Evolutionary conservation across 768 basidiomycete genomes (phyloP).

Genomic region (Xerocomellus chrysenteron): DNA sequence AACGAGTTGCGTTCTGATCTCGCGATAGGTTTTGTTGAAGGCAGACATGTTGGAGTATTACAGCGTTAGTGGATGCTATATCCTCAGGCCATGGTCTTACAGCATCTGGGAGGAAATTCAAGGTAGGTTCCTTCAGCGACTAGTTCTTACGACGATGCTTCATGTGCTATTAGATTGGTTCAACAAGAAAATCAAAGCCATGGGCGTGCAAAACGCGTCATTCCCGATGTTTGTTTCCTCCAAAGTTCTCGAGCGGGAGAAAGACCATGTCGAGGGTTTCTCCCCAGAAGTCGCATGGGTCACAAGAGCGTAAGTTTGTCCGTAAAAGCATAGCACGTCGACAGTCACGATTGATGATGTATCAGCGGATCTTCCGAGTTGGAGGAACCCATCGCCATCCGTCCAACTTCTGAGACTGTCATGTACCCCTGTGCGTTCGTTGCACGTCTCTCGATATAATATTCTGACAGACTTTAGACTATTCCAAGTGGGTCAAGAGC

Average conservation of each 20-base stretch:
- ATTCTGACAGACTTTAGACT: conserved; percentile 53
- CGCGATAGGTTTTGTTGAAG: conserved; percentile 85
- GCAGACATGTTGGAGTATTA: conserved; percentile 99
- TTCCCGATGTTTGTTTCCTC: conserved; percentile 98
- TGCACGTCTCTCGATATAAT: background rate
- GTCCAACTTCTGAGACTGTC: conserved; percentile 96
- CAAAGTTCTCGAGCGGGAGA: conserved; percentile 92
- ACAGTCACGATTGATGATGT: background rate
- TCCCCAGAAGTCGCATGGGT: conserved; percentile 99
- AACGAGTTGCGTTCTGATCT: conserved; percentile 4
- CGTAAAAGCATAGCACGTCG: background rate
- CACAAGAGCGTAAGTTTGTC: conserved; percentile 75
- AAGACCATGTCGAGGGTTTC: conserved; percentile 98
- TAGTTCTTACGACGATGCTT: background rate
- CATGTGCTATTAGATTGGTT: conserved; percentile 75
- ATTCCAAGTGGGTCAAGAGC: conserved; percentile 98
- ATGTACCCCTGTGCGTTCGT: conserved; percentile 91
- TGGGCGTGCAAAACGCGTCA: conserved; percentile 96
- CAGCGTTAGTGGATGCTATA: conserved; percentile 97
- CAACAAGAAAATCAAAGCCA: conserved; percentile 85
- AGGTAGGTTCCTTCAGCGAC: conserved; percentile 43
- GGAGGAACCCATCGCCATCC: conserved; percentile 96
- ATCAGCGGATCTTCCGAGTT: conserved; percentile 85
- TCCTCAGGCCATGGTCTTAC: conserved; percentile 97
- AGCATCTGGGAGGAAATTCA: conserved; percentile 97